Base-by-base conservation (phyloP, 768 basidiomycete genomes). In the Termitomyces sp. region DNA sequence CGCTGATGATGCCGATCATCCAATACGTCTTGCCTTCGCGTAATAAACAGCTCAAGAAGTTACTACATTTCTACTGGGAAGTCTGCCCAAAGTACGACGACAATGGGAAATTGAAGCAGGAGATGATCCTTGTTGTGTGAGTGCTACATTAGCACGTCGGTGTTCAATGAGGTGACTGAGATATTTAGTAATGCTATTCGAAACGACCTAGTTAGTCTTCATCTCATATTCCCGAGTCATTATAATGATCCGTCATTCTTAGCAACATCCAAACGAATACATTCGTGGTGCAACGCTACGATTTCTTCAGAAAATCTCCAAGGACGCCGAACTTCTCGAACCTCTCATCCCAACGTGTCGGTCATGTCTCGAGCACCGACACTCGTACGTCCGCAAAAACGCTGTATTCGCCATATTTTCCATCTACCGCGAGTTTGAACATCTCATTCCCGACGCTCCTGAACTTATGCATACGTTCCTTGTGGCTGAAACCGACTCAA, bases 211-310 rank as follows among this genome's bases (percentile, higher is more conserved):
- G 94, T 94, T 62, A 63, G 90, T 77, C 31, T 31, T 31, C 31
- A 31, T 20, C 18, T 20, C 16, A 48, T 29, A 22, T n/a, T 53
- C 12, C 32, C 10, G 31, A 52, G 20, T 46, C 29, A 37, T 3
- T 29, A 27, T 29, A 37, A 60, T 55, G 8, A 46, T 54, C 22
- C 53, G 48, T 53, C 34, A 53, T 47, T 52, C 37, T 51, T 57
- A 95, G 91, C 95, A 98, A 94, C 97, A 99, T 67, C 95, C 96
- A 9, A 98, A 99, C 66, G 97, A 99, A 77, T 99, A 98, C 71
- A 97, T 99, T 65, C 91, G 97, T 37, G 97, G 97, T 46, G 92
- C 94, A n/a, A 95, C 93, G 12, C 84, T 98, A 34, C 89, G 97
- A 26, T 96, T 95, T 76, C 81, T 98, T 13, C 92, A 96, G 75